Base-by-base conservation (phyloP, 2,329 filamentous ascomycete genomes). In the Fusarium caatingaense region DNA sequence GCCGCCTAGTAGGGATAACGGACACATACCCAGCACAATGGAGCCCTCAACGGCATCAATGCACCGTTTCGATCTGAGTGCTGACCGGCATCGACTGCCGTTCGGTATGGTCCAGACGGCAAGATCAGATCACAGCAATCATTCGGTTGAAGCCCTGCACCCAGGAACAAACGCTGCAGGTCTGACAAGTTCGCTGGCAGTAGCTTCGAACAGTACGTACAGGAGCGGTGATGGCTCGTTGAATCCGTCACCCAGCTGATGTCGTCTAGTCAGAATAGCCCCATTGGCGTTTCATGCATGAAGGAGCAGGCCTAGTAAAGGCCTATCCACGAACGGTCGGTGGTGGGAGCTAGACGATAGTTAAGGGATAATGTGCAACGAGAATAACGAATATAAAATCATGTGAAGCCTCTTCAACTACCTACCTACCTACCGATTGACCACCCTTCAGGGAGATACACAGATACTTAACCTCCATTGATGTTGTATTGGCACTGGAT, bases 81-180 rank as follows among this genome's bases (percentile, higher is more conserved):
- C 68, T 11, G 72, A 74, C 27, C 66, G 72, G 8, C 72, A 74
- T 55, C 69, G 70, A 21, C 59, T 73, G n/a, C 69, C 62, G 18
- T 64, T 73, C 27, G 56, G 58, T 7, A 45, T 56, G 15, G 61
- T 56, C 13, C 59, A 60, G 37, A 47, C 60, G 6, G 48, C 57
- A 15, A 58, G 59, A 34, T 62, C 66, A 40, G 60, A 73, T 41
- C 55, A 62, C 21, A 50, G 64, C 23, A 64, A 54, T 20, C 63
- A 68, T 42, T 45, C 61, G 27, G 46, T 40, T 21, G 72, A 74
- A 25, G 27, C 56, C 40, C 21, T 34, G 18, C 72, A 59, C 18
- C 47, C 58, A 21, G 53, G 56, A 11, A 37, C 65, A 18, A 58
- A 48, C 13, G 23, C 48, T 23, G 37, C 66, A 18, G 47, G 40